Conservation (phyloP, 768 basidiomycete genomes). For the Xerocomus brunneocitrinus region DNA sequence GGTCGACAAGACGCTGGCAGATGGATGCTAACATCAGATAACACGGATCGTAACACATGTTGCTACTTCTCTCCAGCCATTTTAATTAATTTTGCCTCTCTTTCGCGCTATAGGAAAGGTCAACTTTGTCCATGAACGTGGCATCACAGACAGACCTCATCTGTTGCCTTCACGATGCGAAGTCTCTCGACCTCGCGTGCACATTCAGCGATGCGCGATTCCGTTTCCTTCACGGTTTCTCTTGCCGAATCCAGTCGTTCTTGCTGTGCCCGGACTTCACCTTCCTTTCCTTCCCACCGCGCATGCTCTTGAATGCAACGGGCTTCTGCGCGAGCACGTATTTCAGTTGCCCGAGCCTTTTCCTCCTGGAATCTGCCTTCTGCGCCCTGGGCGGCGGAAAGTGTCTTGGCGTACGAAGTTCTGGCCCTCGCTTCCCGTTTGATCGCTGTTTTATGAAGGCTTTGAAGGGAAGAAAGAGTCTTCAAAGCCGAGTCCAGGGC, state of each 20-base stretch:
- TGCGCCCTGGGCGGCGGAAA: conserved; percentile 56
- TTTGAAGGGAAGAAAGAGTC: conserved; percentile 64
- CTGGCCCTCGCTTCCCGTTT: conserved; percentile 63
- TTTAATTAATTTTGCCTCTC: conserved; percentile 46
- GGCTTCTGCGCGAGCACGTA: conserved; percentile 44
- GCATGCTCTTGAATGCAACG: conserved; percentile 52
- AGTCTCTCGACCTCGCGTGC: conserved; percentile 68
- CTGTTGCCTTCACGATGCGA: conserved; percentile 58
- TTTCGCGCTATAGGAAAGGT: conserved; percentile 41
- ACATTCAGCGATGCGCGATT: conserved; percentile 63
- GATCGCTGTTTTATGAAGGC: conserved; percentile 62
- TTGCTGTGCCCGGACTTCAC: conserved; percentile 42
- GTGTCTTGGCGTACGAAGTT: conserved; percentile 46
- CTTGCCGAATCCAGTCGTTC: conserved; percentile 48
- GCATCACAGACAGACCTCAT: conserved; percentile 42
- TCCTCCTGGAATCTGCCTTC: conserved; percentile 59
- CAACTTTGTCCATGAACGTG: neutral
- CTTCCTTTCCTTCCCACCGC: conserved; percentile 50
- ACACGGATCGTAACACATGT: neutral
- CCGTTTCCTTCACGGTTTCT: conserved; percentile 52
- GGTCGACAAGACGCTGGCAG: neutral
- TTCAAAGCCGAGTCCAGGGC: conserved; percentile 56
- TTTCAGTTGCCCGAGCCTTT: conserved; percentile 50
- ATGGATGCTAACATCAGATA: neutral
- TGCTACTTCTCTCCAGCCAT: conserved; percentile 23